Evolutionary conservation across 2,329 filamentous ascomycete species (phyloP).

Genomic region (Aspergillus calidoustus): DNA sequence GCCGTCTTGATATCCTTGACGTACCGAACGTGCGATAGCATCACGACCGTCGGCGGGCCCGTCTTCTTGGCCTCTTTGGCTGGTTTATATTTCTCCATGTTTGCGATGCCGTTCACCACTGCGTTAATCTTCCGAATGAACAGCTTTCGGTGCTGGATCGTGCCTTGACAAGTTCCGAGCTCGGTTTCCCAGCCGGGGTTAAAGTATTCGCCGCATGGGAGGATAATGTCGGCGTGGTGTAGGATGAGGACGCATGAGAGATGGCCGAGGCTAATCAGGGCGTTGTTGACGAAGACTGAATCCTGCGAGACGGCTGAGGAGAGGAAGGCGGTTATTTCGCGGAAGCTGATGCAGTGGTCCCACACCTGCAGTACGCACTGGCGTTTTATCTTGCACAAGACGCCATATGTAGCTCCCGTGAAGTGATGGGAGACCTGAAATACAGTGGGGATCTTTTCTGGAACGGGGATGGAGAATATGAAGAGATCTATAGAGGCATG

Average conservation of each 20-base stretch:
- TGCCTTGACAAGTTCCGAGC: conserved; percentile 61
- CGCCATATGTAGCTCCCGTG: conserved; percentile 62
- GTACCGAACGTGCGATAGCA: conserved; percentile 61
- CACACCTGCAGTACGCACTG: conserved; percentile 65
- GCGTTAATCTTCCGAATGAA: conserved; percentile 66
- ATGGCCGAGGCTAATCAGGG: conserved; percentile 41
- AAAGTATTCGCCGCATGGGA: conserved; percentile 64
- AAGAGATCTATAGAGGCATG: conserved; percentile 15
- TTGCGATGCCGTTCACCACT: conserved; percentile 66
- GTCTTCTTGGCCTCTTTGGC: conserved; percentile 60
- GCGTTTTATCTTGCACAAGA: conserved; percentile 64
- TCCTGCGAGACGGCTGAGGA: conserved; percentile 44
- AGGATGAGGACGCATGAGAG: conserved; percentile 20
- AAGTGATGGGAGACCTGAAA: conserved; percentile 63
- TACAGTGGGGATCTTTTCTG: conserved; percentile 23
- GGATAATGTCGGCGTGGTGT: conserved; percentile 61
- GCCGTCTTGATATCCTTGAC: conserved; percentile 67
- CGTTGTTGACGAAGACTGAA: conserved; percentile 48
- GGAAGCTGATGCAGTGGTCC: conserved; percentile 66
- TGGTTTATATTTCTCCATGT: conserved; percentile 66
- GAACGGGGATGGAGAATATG: conserved; percentile 22
- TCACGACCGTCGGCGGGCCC: conserved; percentile 64
- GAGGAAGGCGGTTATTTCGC: conserved; percentile 57
- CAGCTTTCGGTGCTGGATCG: conserved; percentile 58
- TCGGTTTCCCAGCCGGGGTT: conserved; percentile 67